A percentile compares a stretch with the other conserved stretches of the same genome.
Conservation (phyloP, 1,284 basidiomycete genomes). For the Ustilago loliicola region DNA sequence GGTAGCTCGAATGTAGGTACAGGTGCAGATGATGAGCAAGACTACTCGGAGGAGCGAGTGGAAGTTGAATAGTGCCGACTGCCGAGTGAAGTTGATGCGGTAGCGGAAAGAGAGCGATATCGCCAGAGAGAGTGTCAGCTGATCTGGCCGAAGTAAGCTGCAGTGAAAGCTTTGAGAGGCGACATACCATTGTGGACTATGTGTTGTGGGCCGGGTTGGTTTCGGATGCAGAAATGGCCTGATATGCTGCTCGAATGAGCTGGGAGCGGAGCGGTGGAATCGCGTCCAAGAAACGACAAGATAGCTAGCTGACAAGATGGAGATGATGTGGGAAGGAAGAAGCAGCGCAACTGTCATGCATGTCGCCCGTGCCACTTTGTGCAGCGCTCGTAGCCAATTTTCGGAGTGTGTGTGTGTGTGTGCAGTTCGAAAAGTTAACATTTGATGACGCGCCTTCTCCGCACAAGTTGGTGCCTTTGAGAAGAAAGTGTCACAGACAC, state of each 20-base stretch:
- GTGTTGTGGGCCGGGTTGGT: too few relatives aligned
- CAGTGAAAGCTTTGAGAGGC: too few relatives aligned
- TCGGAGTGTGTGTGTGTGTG: neutral
- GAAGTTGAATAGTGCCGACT: conserved; percentile 99
- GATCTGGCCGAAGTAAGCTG: neutral
- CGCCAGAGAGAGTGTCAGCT: conserved; percentile 8
- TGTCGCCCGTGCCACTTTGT: neutral
- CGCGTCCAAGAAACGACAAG: neutral
- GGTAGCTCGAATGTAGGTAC: conserved; percentile 91
- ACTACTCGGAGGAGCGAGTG: conserved; percentile 93
- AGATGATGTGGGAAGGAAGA: conserved; percentile 4
- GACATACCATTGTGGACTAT: conserved; percentile 4
- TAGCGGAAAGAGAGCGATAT: neutral
- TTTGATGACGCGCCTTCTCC: neutral
- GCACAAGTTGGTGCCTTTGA: neutral
- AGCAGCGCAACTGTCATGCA: neutral
- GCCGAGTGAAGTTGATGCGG: neutral
- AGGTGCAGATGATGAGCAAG: conserved; percentile 93
- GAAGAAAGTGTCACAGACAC: neutral
- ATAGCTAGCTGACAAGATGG: neutral
- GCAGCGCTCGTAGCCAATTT: neutral
- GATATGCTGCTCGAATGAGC: neutral
- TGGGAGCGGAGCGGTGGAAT: neutral
- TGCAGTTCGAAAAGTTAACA: neutral
- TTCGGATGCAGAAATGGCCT: neutral